Conservation (phyloP, 371 early-diverging fungal genomes). For the Mortierella sp. region DNA sequence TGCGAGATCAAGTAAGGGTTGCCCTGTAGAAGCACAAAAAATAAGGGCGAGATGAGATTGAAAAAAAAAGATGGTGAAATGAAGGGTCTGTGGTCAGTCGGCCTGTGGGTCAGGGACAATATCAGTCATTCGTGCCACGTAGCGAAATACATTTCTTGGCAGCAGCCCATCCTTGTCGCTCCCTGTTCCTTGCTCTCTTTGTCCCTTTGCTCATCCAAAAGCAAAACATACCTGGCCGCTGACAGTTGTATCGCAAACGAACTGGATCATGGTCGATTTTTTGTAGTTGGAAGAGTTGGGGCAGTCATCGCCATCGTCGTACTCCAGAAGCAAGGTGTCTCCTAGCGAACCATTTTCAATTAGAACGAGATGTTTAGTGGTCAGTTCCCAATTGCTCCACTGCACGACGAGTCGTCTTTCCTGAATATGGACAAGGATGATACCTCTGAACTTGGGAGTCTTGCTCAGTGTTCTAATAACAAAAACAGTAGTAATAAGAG, state of each 20-base stretch:
- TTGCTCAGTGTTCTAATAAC: constrained; percentile 44
- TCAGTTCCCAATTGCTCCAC: no score
- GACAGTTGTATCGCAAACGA: constrained; percentile 44
- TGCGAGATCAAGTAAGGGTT: constrained; percentile 43
- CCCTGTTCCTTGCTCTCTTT: not conserved
- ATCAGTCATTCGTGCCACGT: constrained; percentile 5
- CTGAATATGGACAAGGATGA: no score
- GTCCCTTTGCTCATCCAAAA: not conserved
- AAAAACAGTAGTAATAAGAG: not conserved
- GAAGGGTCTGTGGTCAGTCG: not conserved
- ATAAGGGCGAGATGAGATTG: constrained; percentile 3
- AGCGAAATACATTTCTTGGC: constrained; percentile 2
- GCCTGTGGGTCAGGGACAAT: not conserved
- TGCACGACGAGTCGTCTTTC: no score
- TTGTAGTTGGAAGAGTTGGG: constrained; percentile 31
- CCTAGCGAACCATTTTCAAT: no score
- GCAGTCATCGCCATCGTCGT: constrained; percentile 47
- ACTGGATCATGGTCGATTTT: constrained; percentile 47
- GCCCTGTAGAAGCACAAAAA: constrained; percentile 23
- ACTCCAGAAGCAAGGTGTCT: constrained; percentile 45
- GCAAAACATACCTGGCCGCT: constrained; percentile 39
- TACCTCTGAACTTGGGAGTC: constrained; percentile 44
- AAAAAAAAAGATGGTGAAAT: not conserved
- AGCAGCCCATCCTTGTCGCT: not conserved
- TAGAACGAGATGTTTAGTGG: no score